These are phyloP conservation scores for Colletotrichum sp. DNA, from an alignment of 2,329 filamentous ascomycete species.

Conservation along the genomic window DNA sequence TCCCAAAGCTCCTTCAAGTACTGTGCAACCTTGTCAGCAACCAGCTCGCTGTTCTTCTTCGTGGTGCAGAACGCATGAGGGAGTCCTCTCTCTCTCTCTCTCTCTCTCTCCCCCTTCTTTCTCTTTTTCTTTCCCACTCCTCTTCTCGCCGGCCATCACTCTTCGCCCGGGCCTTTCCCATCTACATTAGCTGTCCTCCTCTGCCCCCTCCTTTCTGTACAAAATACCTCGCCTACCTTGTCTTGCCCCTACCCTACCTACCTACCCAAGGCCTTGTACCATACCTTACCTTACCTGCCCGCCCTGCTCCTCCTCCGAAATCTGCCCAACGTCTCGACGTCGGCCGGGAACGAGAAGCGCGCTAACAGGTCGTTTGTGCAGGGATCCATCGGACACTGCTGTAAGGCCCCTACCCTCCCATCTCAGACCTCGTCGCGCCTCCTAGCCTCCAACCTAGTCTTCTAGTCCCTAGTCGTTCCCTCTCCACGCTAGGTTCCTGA, in stretches of 20 bases:
- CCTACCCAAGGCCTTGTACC: background rate
- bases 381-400: background rate
- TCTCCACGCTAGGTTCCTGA: constrained; percentile 21
- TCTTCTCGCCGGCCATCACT: background rate
- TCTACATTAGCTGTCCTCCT: background rate
- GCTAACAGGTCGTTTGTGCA: background rate
- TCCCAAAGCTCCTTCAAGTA: constrained; percentile 20
- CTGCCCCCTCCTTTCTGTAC: background rate
- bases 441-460: background rate
- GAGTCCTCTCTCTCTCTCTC: constrained; percentile 34
- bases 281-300: background rate
- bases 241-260: background rate
- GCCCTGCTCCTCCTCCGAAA: background rate
- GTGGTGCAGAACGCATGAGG: constrained; percentile 65
- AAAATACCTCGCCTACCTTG: background rate
- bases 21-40: constrained; percentile 7
- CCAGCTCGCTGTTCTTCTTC: constrained; percentile 25
- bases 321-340: background rate
- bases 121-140: background rate
- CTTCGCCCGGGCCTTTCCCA: background rate
- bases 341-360: background rate
- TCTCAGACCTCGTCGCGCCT: background rate
- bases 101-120: background rate
- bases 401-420: background rate
- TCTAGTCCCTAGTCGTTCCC: constrained; percentile 2